phyloP scores from a whole-genome alignment of 495 filamentous ascomycete species.

The Geoglossum glabrum region DNA sequence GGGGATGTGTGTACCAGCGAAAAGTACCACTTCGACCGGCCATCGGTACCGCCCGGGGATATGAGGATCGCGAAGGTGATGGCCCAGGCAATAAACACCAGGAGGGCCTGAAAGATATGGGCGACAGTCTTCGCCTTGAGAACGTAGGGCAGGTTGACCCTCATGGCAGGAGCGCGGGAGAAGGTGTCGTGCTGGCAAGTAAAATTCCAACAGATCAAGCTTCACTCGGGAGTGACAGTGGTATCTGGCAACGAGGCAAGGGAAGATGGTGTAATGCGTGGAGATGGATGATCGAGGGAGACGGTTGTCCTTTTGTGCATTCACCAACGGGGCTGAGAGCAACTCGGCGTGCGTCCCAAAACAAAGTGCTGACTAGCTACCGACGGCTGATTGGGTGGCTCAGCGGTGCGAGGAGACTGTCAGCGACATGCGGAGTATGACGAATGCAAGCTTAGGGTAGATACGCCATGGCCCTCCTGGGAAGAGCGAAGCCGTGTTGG shows the following conservation, averaged over 20 bases:
- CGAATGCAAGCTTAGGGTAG: background rate
- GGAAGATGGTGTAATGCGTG: background rate
- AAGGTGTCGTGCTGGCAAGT: background rate
- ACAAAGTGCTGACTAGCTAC: background rate
- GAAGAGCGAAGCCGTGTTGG: background rate
- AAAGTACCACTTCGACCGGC: constrained; percentile 55
- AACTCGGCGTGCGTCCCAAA: background rate
- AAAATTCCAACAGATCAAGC: too few species aligned
- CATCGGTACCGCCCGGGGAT: constrained; percentile 39
- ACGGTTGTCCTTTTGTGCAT: background rate
- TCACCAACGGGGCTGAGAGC: background rate
- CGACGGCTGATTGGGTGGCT: background rate
- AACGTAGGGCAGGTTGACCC: constrained; percentile 13
- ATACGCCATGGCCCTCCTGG: background rate
- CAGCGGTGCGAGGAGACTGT: background rate
- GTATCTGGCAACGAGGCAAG: background rate
- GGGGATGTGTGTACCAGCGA: constrained; percentile 49
- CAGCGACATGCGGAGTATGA: too few species aligned
- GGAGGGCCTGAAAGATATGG: constrained; percentile 40
- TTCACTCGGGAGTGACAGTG: too few species aligned
- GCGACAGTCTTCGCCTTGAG: constrained; percentile 35
- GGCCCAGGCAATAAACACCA: constrained; percentile 51
- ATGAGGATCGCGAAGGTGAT: constrained; percentile 58
- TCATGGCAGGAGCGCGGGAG: background rate
- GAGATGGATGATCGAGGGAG: background rate